Percentiles rank a stretch among this genome's conserved stretches.
Conservation (phyloP, 164 flowering plant species). For the Vitis amurensis region DNA sequence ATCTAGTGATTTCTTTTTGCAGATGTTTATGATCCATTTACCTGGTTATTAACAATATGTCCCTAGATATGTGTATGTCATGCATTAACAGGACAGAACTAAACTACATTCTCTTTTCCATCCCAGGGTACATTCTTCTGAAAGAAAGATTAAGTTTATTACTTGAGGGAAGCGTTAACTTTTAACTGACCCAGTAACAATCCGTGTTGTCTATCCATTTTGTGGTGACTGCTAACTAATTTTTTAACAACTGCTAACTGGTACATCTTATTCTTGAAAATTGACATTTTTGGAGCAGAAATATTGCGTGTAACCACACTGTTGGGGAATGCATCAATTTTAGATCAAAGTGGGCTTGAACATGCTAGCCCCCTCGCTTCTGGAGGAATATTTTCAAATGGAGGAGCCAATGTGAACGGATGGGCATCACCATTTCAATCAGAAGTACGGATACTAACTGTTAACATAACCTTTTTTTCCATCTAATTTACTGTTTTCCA, state of each 20-base stretch:
- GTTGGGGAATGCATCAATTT: conserved; percentile 99
- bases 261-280: conserved; percentile 87
- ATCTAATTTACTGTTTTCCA: conserved; percentile 61
- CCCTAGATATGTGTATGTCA: not conserved
- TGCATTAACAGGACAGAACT: conserved; percentile 1
- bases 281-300: conserved; percentile 99
- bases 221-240: conserved; percentile 65
- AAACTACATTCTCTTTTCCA: conserved; percentile 2
- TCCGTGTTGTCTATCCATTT: conserved; percentile 45
- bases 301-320: conserved; percentile 99
- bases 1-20: not conserved
- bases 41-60: not conserved
- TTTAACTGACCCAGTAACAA: conserved; percentile 37
- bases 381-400: conserved; percentile 94
- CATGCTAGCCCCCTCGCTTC: conserved; percentile 94
- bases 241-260: conserved; percentile 76
- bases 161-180: conserved; percentile 16
- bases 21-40: not conserved
- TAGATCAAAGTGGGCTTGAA: conserved; percentile 99
- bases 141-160: conserved; percentile 16
- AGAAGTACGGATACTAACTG: conserved; percentile 99
- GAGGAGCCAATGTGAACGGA: conserved; percentile 91
- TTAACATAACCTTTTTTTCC: conserved; percentile 80
- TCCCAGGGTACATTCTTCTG: not conserved
- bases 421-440: conserved; percentile 95